Evolutionary conservation across 2,329 filamentous ascomycete genomes (phyloP).

Genomic region (Taxawa tesnikishii): DNA sequence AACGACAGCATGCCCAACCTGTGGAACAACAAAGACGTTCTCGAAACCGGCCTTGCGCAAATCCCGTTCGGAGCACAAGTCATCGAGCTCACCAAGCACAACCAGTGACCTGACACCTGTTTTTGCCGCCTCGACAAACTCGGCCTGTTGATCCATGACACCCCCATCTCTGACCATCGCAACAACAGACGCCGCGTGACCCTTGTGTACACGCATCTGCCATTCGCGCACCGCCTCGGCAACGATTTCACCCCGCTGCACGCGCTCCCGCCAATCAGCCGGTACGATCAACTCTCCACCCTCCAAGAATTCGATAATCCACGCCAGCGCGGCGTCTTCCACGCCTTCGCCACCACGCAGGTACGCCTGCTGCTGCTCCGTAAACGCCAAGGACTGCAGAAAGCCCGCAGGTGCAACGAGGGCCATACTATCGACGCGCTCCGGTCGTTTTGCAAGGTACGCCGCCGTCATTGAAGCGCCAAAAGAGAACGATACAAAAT

Average conservation of each 20-base stretch:
- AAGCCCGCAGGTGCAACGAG: slow-evolving; percentile 7
- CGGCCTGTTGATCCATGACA: slow-evolving; percentile 24
- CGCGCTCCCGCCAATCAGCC: slow-evolving; percentile 31
- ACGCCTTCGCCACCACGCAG: slow-evolving; percentile 10
- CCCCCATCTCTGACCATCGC: slow-evolving; percentile 35
- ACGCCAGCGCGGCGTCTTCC: slow-evolving; percentile 21
- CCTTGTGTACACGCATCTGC: slow-evolving; percentile 34
- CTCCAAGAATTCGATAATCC: slow-evolving; percentile 29
- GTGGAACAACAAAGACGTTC: slow-evolving; percentile 23
- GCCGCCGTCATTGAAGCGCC: slow-evolving; percentile 28
- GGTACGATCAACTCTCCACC: slow-evolving; percentile 31
- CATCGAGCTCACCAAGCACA: slow-evolving; percentile 5
- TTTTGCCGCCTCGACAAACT: slow-evolving; percentile 17
- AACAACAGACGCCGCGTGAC: slow-evolving; percentile 34
- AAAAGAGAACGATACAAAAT: slow-evolving; percentile 40
- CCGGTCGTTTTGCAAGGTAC: slow-evolving; percentile 22
- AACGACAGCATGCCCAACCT: slow-evolving; percentile 29
- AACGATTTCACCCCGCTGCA: slow-evolving; percentile 31
- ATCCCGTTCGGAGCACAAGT: slow-evolving; percentile 17
- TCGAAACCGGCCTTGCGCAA: slow-evolving; percentile 21
- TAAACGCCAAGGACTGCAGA: background rate
- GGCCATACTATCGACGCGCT: slow-evolving; percentile 2
- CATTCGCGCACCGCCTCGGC: slow-evolving; percentile 36
- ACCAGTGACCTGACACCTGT: slow-evolving; percentile 7
- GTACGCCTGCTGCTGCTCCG: background rate